Conservation (phyloP, 2,329 filamentous ascomycete genomes). For the Talaromyces atroroseus region DNA sequence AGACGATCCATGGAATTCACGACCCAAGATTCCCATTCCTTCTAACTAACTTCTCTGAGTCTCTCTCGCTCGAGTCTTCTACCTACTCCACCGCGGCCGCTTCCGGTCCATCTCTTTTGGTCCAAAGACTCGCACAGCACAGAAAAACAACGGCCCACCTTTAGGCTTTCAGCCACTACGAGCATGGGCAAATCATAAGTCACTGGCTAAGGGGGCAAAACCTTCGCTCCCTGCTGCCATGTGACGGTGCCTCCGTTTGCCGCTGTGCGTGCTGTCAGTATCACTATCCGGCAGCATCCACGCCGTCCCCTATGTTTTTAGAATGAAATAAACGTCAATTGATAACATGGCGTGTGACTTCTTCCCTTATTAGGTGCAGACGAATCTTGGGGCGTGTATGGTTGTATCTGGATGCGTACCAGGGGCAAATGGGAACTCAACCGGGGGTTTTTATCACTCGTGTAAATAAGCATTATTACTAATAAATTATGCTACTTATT, state of each 20-base stretch:
- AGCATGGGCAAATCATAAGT: background rate
- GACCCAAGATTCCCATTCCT: background rate
- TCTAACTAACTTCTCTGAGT: too few relatives aligned
- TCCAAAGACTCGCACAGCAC: background rate
- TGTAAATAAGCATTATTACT: too few relatives aligned
- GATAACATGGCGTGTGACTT: background rate
- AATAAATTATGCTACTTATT: too few relatives aligned
- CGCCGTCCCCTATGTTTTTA: background rate
- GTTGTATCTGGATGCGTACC: too few relatives aligned
- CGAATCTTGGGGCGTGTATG: too few relatives aligned
- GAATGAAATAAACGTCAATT: background rate
- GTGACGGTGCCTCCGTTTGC: background rate
- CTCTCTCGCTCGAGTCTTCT: background rate
- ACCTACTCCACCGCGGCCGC: background rate
- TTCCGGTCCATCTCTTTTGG: background rate
- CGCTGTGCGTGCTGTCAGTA: background rate
- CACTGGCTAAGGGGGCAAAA: background rate
- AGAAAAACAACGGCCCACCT: background rate
- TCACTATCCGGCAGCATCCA: background rate
- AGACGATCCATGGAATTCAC: background rate
- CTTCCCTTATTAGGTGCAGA: background rate
- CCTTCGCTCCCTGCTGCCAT: background rate
- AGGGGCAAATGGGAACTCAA: too few relatives aligned
- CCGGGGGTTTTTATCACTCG: too few relatives aligned
- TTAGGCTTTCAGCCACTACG: slow-evolving; percentile 4